Evolutionary conservation across 1,139 yeast species (phyloP), one percentile per base, ranked within the genome.

Genomic region (Arxiozyma slooffiae): DNA sequence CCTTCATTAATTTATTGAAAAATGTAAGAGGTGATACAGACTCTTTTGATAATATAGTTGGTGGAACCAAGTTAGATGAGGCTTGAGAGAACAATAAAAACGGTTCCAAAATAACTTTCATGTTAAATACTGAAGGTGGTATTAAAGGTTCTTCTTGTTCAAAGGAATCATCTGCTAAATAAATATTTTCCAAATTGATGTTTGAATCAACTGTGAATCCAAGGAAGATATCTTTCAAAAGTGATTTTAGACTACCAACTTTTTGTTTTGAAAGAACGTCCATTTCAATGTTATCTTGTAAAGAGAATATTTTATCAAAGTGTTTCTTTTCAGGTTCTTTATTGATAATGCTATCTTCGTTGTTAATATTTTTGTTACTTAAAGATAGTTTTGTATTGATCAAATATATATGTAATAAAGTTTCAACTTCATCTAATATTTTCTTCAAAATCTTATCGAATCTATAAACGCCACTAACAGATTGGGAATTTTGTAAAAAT

Each of bases 81-180:
- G 83, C 82, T 36, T 70, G 71, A 14, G 72, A 68, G 48, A 79
- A 76, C 38, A 75, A 66, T 48, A 72, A 66, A 44, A 80, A 79
- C 0, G 85, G 81, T 55, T 71, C 76, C 22, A 72, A 53, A 26
- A 88, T 77, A 3, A 86, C 77, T 57, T 94, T 77, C 82, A 89
- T 86, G 60, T 89, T 87, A 67, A 85, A 81, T n/a, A 88, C 77
- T 60, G 81, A 81, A 4, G 88, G 80, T 0, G 85, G 82, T 1
- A 86, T 86, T 43, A 90, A 71, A 1, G 84, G 77, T 53, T 83
- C 82, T 50, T 85, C 82, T 56, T 75, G 75, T 16, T 79, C 74
- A 56, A 74, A 74, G 4, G 75, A 68, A 55, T 80, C 85, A 55
- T 73, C 79, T 49, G 81, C 80, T 47, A 85, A 77, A 59, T 78